These are phyloP conservation scores for Leccinum fallax DNA, from an alignment of 1,284 basidiomycete species.

Conservation along the genomic window DNA sequence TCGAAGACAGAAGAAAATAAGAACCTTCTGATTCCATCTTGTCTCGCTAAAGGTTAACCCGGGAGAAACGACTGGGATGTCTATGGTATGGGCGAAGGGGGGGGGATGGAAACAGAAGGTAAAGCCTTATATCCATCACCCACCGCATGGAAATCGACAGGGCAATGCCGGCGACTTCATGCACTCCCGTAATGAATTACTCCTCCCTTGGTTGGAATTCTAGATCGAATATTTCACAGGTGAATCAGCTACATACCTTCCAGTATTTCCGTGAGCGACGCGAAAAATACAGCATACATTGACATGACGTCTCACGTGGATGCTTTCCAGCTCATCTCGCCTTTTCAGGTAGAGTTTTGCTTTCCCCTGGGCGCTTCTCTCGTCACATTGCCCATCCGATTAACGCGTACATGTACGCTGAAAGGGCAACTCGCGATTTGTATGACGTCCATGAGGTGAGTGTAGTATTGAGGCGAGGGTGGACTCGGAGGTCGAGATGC, in stretches of 20 bases:
- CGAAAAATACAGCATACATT: no score
- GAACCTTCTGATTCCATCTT: neutral
- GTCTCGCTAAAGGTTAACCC: neutral
- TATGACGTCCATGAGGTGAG: conserved; percentile 45
- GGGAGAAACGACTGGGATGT: neutral
- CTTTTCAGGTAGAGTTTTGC: no score
- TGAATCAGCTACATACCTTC: neutral
- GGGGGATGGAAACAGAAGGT: neutral
- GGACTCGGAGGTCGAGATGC: neutral
- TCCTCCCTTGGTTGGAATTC: neutral
- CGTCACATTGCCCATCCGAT: no score
- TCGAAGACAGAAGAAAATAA: neutral
- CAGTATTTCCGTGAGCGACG: no score
- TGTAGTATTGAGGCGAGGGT: conserved; percentile 38
- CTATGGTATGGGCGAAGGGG: neutral
- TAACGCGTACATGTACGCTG: no score
- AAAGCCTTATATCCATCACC: neutral
- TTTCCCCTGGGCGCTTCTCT: no score
- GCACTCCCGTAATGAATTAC: neutral
- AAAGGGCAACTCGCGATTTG: conserved; percentile 39
- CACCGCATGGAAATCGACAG: neutral
- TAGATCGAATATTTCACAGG: neutral
- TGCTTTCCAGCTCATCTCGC: no score
- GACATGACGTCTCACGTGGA: no score
- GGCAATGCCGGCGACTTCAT: neutral